Conservation (phyloP, 306 rosid genomes). For the Lathyrus aphaca region DNA sequence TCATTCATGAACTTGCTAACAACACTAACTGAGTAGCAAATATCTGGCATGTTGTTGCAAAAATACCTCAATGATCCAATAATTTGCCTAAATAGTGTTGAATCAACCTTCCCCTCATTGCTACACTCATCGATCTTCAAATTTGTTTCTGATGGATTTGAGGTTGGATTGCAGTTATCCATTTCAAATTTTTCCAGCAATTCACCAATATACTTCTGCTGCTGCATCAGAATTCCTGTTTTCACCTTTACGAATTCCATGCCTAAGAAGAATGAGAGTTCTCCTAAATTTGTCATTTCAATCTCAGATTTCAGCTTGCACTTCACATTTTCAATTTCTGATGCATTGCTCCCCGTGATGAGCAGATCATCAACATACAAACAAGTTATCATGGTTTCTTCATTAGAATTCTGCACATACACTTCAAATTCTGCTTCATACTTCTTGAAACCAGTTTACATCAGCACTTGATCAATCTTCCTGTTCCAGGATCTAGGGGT, state of each 20-base stretch:
- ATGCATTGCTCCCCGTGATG: neutral
- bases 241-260: neutral
- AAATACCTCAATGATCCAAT: neutral
- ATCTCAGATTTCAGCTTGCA: neutral
- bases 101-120: neutral
- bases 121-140: neutral
- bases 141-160: neutral
- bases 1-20: too few species aligned
- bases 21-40: neutral
- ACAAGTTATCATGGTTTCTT: neutral
- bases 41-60: neutral
- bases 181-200: neutral
- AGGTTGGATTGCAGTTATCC: neutral
- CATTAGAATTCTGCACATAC: neutral
- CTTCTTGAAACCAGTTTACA: neutral
- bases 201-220: neutral
- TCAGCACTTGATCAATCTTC: neutral
- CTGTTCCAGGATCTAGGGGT: too few species aligned
- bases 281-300: neutral
- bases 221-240: neutral
- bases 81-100: neutral
- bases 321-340: neutral
- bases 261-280: neutral
- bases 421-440: neutral
- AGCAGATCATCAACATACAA: neutral